Percentiles rank a stretch among this genome's conserved stretches.
Evolutionary conservation across 805 yeast genomes (phyloP).

Genomic region (Vanderwaltozyma yarrowii): DNA sequence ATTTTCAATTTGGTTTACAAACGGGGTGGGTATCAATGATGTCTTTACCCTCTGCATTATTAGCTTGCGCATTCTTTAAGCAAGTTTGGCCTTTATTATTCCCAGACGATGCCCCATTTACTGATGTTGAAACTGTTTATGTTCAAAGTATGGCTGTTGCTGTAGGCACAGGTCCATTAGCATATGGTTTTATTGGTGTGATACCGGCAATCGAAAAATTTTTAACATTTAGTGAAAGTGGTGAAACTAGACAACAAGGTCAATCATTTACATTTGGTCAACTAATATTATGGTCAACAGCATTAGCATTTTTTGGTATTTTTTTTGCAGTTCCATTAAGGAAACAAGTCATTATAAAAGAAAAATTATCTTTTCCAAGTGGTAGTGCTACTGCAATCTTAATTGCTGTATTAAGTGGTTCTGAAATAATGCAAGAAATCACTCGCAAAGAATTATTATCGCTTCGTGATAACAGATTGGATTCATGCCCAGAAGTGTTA

Average conservation of each 20-base stretch:
- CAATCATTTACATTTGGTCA: constrained; percentile 36
- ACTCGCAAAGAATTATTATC: constrained; percentile 28
- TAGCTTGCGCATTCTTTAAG: constrained; percentile 79
- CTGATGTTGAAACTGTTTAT: constrained; percentile 91
- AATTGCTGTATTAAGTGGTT: constrained; percentile 76
- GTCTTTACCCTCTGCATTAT: constrained; percentile 87
- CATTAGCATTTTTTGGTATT: constrained; percentile 88
- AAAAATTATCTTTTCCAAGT: constrained; percentile 84
- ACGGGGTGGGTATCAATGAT: constrained; percentile 99
- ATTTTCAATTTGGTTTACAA: constrained; percentile 92
- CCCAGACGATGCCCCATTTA: constrained; percentile 37
- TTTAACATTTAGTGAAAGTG: constrained; percentile 67
- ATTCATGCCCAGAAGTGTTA: constrained; percentile 21
- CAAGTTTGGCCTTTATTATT: constrained; percentile 31
- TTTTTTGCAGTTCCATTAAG: constrained; percentile 89
- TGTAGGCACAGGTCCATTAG: constrained; percentile 94
- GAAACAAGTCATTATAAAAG: constrained; percentile 76
- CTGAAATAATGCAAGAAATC: constrained; percentile 36
- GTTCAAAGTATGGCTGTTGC: constrained; percentile 92
- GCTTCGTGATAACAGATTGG: constrained; percentile 20
- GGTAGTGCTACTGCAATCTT: constrained; percentile 94
- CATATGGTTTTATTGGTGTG: constrained; percentile 91
- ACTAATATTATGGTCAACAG: constrained; percentile 71
- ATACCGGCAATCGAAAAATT: constrained; percentile 93
- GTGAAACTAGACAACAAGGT: constrained; percentile 31